phyloP scores from a whole-genome alignment of 1,284 basidiomycete genomes.

The Fomes fomentarius region DNA sequence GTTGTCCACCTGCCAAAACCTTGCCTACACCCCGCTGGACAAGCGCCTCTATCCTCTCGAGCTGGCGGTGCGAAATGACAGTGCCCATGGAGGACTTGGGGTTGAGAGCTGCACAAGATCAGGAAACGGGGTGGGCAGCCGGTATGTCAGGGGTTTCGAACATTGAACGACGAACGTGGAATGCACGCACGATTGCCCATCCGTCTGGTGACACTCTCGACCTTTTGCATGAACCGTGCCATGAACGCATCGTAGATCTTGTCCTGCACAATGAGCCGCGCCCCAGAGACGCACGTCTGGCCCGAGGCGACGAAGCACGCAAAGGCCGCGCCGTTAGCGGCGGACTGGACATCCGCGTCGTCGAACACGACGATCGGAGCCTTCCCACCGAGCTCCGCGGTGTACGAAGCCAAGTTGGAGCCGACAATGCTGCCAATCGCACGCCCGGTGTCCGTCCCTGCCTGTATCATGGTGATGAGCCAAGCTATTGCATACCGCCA shows the following conservation, averaged over 20 bases:
- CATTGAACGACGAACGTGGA: neutral
- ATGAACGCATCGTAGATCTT: conserved; percentile 71
- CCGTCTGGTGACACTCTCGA: conserved; percentile 57
- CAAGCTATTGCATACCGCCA: neutral
- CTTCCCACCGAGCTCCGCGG: conserved; percentile 84
- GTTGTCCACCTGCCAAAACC: conserved; percentile 67
- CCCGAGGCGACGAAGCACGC: conserved; percentile 85
- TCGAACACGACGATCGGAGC: conserved; percentile 79
- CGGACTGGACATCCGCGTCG: conserved; percentile 69
- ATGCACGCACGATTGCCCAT: conserved; percentile 72
- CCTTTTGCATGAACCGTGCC: conserved; percentile 60
- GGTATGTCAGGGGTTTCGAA: neutral
- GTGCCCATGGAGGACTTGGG: conserved; percentile 75
- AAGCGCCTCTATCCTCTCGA: conserved; percentile 64
- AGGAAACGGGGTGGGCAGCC: neutral
- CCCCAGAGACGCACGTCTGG: conserved; percentile 84
- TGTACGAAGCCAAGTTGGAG: conserved; percentile 69
- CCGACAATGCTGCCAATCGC: conserved; percentile 73
- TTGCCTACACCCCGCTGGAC: conserved; percentile 50
- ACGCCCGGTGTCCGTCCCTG: conserved; percentile 76
- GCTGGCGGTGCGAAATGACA: conserved; percentile 67
- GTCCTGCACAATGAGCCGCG: conserved; percentile 72
- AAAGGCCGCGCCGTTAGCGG: conserved; percentile 80
- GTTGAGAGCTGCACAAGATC: conserved; percentile 58
- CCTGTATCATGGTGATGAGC: conserved; percentile 43